Base-by-base conservation (phyloP, 257 asterid genomes). In the Lavandula angustifolia region DNA sequence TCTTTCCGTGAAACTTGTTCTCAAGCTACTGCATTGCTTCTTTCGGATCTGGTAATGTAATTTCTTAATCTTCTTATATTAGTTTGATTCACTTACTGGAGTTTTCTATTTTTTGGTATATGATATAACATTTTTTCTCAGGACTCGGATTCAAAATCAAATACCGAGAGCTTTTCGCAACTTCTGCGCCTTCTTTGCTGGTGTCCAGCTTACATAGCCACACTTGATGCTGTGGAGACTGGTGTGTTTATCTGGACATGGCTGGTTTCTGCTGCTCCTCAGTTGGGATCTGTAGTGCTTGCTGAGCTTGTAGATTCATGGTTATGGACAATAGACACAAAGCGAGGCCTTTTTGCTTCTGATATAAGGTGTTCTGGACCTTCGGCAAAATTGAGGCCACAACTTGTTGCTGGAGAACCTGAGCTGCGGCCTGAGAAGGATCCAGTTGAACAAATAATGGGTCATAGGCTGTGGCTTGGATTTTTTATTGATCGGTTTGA, bases 201-300 rank as follows among this genome's bases (percentile, higher is more conserved):
- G 99, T 94, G 97, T 81, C 99, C 99, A 57, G 99, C 97, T 72
- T 94, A 94, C 85, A 85, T 94, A 76, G 75, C 92, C 67, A 90
- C 96, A 31, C 80, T 87, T 66, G 96, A 94, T 68, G 97, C 99
- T 9, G 91, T 87, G 82, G 97, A 94, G 71, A 94, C 97, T 67
- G 99, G 99, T 9, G 95, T 94, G 60, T 94, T 83, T 75, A 79
- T 87, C 74, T 94, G 99, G 97, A 90, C 96, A 42, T 94, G 99
- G 99, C 75, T 94, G 66, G 99, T 94, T 73, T 88, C 99, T 64
- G 99, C 99, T 73, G 95, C 99, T 69, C 99, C 97, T 75, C 88
- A 83, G 74, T 76, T 87, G 87, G 96, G 99, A 67, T 80, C 99
- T 64, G 81, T 88, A 60, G 94, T 94, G 78, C 99, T 94, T 73